Conservation (phyloP, 305 asterid species). For the Fraxinus latifolia region DNA sequence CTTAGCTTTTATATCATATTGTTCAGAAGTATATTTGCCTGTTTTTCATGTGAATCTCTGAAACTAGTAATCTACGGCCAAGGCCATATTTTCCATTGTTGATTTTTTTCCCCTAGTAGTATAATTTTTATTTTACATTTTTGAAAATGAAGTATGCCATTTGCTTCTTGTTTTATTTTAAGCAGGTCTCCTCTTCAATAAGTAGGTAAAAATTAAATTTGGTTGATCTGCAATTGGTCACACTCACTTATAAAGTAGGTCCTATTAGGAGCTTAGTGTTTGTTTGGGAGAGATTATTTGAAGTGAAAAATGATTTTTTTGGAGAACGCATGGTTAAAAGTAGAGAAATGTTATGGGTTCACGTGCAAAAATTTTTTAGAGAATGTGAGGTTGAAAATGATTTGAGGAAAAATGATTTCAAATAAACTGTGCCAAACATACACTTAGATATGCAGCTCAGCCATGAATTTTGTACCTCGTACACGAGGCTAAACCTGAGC, state of each 20-base stretch:
- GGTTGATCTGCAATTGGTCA: not conserved
- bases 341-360: not conserved
- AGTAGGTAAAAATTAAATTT: not conserved
- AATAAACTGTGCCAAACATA: not conserved
- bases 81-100: not conserved
- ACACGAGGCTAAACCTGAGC: not conserved
- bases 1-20: not conserved
- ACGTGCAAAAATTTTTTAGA: not conserved
- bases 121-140: not conserved
- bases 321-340: not conserved
- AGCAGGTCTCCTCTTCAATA: not conserved
- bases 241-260: not conserved
- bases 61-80: not conserved
- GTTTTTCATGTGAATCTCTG: not conserved
- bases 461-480: not conserved
- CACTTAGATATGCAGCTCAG: not conserved
- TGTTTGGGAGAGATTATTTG: not conserved
- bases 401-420: not conserved
- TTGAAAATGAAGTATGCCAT: not conserved
- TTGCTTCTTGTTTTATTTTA: not conserved
- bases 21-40: not conserved
- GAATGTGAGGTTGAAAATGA: not conserved
- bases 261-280: not conserved
- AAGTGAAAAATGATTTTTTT: not conserved
- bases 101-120: not conserved